Evolutionary conservation across 306 rosid species (phyloP), one percentile per base, ranked within the genome.

Genomic region (Quercus wislizeni): DNA sequence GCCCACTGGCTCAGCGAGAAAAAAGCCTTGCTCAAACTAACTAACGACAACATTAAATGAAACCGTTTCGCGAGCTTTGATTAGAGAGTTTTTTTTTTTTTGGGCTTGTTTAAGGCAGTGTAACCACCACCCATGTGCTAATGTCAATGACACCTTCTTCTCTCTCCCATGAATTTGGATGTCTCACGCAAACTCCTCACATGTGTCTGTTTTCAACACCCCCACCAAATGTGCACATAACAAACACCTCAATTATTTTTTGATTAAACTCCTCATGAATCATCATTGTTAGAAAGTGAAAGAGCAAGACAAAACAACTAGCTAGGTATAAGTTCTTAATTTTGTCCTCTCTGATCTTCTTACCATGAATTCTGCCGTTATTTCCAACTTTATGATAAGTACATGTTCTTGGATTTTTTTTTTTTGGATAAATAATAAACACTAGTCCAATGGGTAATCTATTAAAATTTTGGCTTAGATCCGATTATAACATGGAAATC

Each of bases 51-150:
- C 76, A 57, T 71, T 41, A 58, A 71, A 58, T 46, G 75, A 54
- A 57, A 70, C 81, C 28, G 28, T 49, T 21, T 64, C 56, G 4
- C 25, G 67, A 73, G 27, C 33, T 27, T 51, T 20, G 23, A 31
- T 52, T 52, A 33, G 5, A 6, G 19, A 31, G 35, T 38, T 27
- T 64, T 31, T 27, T 73, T 31, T 41, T 8, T 35, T 35, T 35
- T 35, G 62, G 17, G 25, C 46, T 54, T 33, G 52, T 31, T 54
- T 79, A 23, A 52, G 74, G 58, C 83, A 27, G 23, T 43, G 56
- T 49, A 78, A 78, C 77, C 55, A 78, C 82, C 71, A 71, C 46
- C n/a, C 71, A 78, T 78, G 81, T 77, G 75, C 21, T 23, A 76
- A 62, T 76, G 69, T 20, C 55, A 57, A 74, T 57, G 68, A 74